Base-by-base conservation (phyloP, 495 filamentous ascomycete genomes). In the Penicillium roqueforti region DNA sequence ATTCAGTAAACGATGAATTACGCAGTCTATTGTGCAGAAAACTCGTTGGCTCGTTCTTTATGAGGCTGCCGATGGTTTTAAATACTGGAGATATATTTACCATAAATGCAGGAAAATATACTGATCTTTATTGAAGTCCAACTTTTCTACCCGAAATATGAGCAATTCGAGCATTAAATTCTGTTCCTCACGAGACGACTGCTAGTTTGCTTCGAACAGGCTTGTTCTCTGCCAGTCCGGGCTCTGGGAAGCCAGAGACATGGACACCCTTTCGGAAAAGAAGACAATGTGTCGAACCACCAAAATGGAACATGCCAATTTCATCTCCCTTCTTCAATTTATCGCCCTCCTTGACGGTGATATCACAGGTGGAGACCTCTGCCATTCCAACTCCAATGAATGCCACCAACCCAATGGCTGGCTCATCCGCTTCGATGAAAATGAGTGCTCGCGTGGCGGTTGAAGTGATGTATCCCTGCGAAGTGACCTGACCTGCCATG, bases 291-390 rank as follows among this genome's bases (percentile, higher is more conserved):
- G 79, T 83, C 9, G 77, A 82, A 4, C 86, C 86, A 13, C 86
- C 86, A 67, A 84, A 88, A 63, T 88, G 86, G 65, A 89, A 89
- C 84, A 86, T 87, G 19, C 85, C 86, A 36, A 83, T 68, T 64
- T 87, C 67, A 8, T 88, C 80, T 14, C 86, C 87, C 69, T 88
- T 88, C 11, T 64, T 67, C 9, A 89, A 57, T 31, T 72, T 69
- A 62, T 87, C 75, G 0, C 84, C 86, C 45, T 80, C 76, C 51
- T 71, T 69, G 1, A 87, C 83, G 3, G 78, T 82, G 32, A 87
- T 81, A 39, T 89, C 86, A 55, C 84, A 87, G 3, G 83, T 83
- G 39, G 77, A 82, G 6, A 88, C 83, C 60, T 90, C 86, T 18
- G 80, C 80, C 86, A 89, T 90, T 10, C 84, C 87, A 1, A 89